phyloP scores from a whole-genome alignment of 805 yeast genomes.

The Saturnispora diversa region DNA sequence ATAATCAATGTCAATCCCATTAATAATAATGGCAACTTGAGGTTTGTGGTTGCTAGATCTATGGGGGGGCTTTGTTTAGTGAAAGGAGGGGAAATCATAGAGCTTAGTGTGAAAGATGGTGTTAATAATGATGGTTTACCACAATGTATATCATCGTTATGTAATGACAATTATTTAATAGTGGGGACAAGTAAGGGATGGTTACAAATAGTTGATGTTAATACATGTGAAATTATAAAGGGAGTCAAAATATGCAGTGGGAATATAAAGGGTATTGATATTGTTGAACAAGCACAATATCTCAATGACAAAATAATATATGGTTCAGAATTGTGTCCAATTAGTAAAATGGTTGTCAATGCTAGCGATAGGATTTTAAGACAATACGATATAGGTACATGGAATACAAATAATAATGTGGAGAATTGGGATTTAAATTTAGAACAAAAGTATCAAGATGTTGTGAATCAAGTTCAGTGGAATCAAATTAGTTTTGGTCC shows the following conservation, averaged over 20 bases:
- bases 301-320: background rate
- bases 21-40: constrained; percentile 3
- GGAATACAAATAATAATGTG: constrained; percentile 19
- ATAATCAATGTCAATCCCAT: constrained; percentile 9
- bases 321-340: constrained; percentile 21
- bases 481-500: constrained; percentile 68
- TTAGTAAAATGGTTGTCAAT: constrained; percentile 59
- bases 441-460: constrained; percentile 82
- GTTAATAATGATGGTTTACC: background rate
- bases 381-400: constrained; percentile 40
- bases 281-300: constrained; percentile 37
- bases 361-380: constrained; percentile 71
- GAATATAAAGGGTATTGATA: constrained; percentile 59
- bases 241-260: constrained; percentile 49
- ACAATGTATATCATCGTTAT: constrained; percentile 10
- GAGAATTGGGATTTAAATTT: constrained; percentile 40
- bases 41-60: constrained; percentile 7
- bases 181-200: constrained; percentile 80
- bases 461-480: constrained; percentile 85
- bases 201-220: constrained; percentile 42
- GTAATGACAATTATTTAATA: constrained; percentile 47
- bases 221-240: constrained; percentile 31
- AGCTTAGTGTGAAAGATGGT: background rate
- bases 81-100: background rate
- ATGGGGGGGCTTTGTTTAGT: constrained; percentile 8